Evolutionary conservation across 305 asterid genomes (phyloP), one percentile per base, ranked within the genome.

Genomic region (Solanum hybrid): DNA sequence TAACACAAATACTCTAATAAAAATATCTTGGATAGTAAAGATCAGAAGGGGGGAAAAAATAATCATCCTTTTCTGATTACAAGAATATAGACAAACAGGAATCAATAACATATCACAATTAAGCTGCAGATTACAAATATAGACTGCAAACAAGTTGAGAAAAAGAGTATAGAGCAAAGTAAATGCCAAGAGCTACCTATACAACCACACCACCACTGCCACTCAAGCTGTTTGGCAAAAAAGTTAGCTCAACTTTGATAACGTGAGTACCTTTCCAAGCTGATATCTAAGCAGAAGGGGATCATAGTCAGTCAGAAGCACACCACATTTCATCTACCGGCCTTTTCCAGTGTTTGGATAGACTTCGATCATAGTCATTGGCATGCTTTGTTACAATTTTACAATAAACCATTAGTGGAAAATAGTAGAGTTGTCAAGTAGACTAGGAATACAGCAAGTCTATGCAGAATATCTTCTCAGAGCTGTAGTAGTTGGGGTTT

Each of bases 291-390:
- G 94, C 96, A 91, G 91, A 93, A 85, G 88, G 88, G 94, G 94
- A 90, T 90, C 93, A 89, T 85, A 90, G 90, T 92, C 96, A 94
- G 98, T 96, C 98, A 95, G 98, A 94, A 94, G 95, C 98, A 95
- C 92, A 91, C 95, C 95, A 81, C 22, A 91, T 82, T 91, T 39
- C 87, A 92, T 88, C 90, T 90, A 76, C 91, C 88, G 87, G 90
- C 91, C 90, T 90, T 78, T 86, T 90, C 95, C 82, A 91, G 91
- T 87, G 92, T 75, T 90, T 73, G 86, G 85, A 69, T 86, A 78
- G 69, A 91, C 51, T 89, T 90, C 91, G n/a, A 91, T 76, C 86
- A 20, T 29, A 42, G 86, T 71, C 91, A 93, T 93, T 91, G 96
- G 95, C 94, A 93, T 95, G 98, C 96, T 93, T 61, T 92, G 95